A percentile compares a stretch with the other conserved stretches of the same genome.
These are phyloP conservation scores for Lotmaria passim DNA, from an alignment of 208 protist genomes.

Conservation along the genomic window DNA sequence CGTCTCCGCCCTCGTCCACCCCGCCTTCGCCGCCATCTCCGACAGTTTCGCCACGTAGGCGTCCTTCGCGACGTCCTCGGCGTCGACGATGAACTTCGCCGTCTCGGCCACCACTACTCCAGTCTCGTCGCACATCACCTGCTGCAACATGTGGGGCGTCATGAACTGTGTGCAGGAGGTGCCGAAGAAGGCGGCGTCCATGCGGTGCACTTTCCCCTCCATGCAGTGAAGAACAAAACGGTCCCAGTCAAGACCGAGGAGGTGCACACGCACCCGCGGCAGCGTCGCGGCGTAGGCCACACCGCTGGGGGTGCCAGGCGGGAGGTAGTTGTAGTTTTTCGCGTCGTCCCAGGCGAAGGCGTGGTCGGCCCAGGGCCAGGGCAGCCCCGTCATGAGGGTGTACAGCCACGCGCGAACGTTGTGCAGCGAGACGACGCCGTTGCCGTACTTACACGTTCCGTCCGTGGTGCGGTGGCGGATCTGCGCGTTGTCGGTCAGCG, in stretches of 20 bases:
- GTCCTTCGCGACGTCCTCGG: conserved; percentile 74
- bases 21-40: conserved; percentile 43
- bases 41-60: conserved; percentile 73
- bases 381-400: conserved; percentile 73
- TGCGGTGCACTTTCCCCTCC: conserved; percentile 37
- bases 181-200: conserved; percentile 85
- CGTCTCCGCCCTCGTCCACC: conserved; percentile 47
- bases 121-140: conserved; percentile 44
- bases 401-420: conserved; percentile 92
- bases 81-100: conserved; percentile 91
- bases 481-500: conserved; percentile 69
- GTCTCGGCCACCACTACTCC: conserved; percentile 86
- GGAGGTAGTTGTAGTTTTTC: conserved; percentile 85
- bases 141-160: conserved; percentile 47
- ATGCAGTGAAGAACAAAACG: conserved; percentile 62
- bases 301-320: conserved; percentile 64
- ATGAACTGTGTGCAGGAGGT: conserved; percentile 81
- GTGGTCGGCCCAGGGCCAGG: conserved; percentile 90
- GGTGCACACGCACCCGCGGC: conserved; percentile 72
- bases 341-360: conserved; percentile 89
- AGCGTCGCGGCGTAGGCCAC: conserved; percentile 57
- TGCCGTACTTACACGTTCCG: conserved; percentile 90
- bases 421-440: conserved; percentile 90
- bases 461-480: conserved; percentile 77
- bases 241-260: conserved; percentile 79